Evolutionary conservation across 1,284 basidiomycete genomes (phyloP), one percentile per base, ranked within the genome.

Genomic region (Rhodotorula sp.): DNA sequence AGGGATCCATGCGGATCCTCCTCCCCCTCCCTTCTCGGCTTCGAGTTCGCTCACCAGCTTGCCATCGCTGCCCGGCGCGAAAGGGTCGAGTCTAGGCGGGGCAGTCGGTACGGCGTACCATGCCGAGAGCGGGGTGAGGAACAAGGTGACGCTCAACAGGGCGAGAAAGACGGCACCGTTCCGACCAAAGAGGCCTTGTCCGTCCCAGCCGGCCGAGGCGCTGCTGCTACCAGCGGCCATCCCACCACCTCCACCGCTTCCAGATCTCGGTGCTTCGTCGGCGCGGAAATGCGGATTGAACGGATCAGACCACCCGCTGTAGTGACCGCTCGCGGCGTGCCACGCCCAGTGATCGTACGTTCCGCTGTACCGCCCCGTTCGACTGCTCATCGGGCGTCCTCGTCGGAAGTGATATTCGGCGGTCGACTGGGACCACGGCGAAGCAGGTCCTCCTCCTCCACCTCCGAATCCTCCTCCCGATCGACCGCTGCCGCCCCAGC

Each of bases 161-260:
- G 54, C 71, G 64, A 75, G 71, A 6, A 75, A 72, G 62, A 75
- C 62, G 45, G 55, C 33, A 7, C 71, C 71, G 58, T 75, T 75
- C 37, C 48, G 51, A 5, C 65, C 68, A 22, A 73, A 42, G 30
- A 54, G 30, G 15, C 73, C 73, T 29, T 68, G 49, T 3, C 66
- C 66, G 8, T 59, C 37, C 70, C 70, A 75, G 4, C 73, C 73
- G 17, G 70, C 42, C 20, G 58, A 49, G 3, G 67, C 66, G 18
- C 42, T 24, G 48, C 51, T 63, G 22, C 37, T 42, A 2, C 37
- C 37, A 42, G 64, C 15, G 20, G 46, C 33, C 64, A 66, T 66
- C 15, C 20, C 44, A 12, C 17, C 20, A 0, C 45, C 44, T 22
- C 51, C 29, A n/a, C 48, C 24, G 12, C 45, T 26, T 26, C 53